Conservation (phyloP, 305 asterid species). For the Fraxinus xanthoxyloides region DNA sequence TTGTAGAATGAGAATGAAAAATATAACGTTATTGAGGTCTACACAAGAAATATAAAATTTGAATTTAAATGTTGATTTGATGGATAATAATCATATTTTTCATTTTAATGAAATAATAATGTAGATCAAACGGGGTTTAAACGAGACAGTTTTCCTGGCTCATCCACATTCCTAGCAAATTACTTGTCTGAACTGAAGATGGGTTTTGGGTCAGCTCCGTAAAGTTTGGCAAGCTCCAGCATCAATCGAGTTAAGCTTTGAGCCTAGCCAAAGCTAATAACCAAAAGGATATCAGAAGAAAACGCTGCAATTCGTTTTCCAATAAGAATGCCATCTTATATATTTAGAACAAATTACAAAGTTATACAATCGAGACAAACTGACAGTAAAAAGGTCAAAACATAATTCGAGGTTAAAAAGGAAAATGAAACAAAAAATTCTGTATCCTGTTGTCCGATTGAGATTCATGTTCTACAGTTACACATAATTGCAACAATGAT, state of each 20-base stretch:
- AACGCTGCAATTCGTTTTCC: neutral
- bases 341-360: constrained; percentile 33
- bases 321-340: constrained; percentile 7
- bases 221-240: neutral
- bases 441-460: constrained; percentile 16
- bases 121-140: too few relatives aligned
- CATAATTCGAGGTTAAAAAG: constrained; percentile 17
- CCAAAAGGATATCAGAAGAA: neutral
- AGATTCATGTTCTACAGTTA: constrained; percentile 18
- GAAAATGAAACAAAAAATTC: constrained; percentile 14
- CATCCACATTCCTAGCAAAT: neutral
- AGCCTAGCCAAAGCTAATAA: neutral
- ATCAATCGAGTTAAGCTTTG: neutral
- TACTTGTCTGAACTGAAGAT: neutral
- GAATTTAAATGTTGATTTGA: too few relatives aligned
- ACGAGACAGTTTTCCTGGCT: neutral
- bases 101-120: too few relatives aligned
- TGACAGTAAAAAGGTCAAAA: neutral
- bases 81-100: too few relatives aligned
- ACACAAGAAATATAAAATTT: too few relatives aligned
- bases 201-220: neutral
- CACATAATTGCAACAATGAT: constrained; percentile 20
- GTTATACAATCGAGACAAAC: constrained; percentile 29
- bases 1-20: too few relatives aligned
- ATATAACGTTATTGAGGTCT: too few relatives aligned